Conservation (phyloP, 2,329 filamentous ascomycete genomes). For the Diaporthe citriasiana region DNA sequence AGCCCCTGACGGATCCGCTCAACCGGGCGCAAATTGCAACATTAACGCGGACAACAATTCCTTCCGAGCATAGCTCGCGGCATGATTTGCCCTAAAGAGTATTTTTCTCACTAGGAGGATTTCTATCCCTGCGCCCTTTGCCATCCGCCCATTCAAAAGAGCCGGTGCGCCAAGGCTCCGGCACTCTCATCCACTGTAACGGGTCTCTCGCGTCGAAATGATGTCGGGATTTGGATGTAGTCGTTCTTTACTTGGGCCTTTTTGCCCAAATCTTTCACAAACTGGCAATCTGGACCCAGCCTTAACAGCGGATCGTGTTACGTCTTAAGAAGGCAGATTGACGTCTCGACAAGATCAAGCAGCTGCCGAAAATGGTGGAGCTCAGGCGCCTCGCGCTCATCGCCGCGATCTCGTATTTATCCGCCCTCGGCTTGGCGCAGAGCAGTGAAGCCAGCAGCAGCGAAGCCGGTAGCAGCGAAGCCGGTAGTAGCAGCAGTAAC, state of each 20-base stretch:
- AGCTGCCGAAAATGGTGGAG: background rate
- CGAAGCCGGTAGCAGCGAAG: too few species aligned
- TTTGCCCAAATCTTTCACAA: slow-evolving; percentile 17
- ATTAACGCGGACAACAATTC: background rate
- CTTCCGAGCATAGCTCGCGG: slow-evolving; percentile 27
- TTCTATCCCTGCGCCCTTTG: slow-evolving; percentile 8
- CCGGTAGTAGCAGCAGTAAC: background rate
- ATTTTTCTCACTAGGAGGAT: slow-evolving; percentile 32
- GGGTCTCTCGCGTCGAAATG: background rate
- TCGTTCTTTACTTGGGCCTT: background rate
- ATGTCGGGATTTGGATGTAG: background rate
- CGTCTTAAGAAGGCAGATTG: slow-evolving; percentile 4
- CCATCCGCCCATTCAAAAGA: slow-evolving; percentile 12
- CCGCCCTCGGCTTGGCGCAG: slow-evolving; percentile 10
- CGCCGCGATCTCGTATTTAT: slow-evolving; percentile 3
- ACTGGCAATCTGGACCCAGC: slow-evolving; percentile 4
- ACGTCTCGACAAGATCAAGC: background rate
- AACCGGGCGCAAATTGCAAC: slow-evolving; percentile 10
- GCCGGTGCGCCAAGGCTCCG: slow-evolving; percentile 14
- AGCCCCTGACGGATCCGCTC: slow-evolving; percentile 15
- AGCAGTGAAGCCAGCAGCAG: slow-evolving; percentile 4
- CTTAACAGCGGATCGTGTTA: slow-evolving; percentile 28
- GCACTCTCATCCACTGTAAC: slow-evolving; percentile 8
- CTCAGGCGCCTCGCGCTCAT: slow-evolving; percentile 11
- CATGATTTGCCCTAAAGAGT: slow-evolving; percentile 3